Evolutionary conservation across 495 filamentous ascomycete species (phyloP), one percentile per base, ranked within the genome.

Genomic region (Hypoxylon cercidicola): DNA sequence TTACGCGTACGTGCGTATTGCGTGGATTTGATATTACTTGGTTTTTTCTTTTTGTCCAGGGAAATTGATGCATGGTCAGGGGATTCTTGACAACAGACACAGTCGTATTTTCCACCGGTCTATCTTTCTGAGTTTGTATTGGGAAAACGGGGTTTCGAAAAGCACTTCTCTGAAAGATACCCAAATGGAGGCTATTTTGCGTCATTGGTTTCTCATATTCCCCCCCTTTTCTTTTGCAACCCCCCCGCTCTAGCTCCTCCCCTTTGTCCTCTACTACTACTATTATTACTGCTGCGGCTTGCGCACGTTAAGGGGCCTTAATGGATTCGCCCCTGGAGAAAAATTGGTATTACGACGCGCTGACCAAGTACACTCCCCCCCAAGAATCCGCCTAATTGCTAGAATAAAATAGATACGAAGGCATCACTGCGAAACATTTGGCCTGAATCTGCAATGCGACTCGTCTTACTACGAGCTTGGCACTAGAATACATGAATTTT

Each of bases 171-270:
- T 68, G 60, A 68, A 68, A 60, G 65, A 68, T 68, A 68, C 65
- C 65, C 65, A 68, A 68, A 68, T 64, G 65, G 65, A 68, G 65
- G 65, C 54, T 68, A 64, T 68, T 68, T 21, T 64, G 65, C 60
- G 65, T 63, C 65, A 68, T 64, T 68, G 65, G 65, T 60, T 64
- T 50, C 30, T 34, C 43, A 28, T 45, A 55, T 52, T 52, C 52
- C 64, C 64, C 23, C 54, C 30, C 30, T 7, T 7, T 7, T 32
- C 9, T 32, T 32, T 32, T 19, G 2, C 49, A 13, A 30, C 8
- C 9, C 49, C 43, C 40, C 25, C 16, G 40, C 40, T 62, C 43
- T 39, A 54, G 43, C 30, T 32, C 37, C 19, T 68, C 51, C 60
- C 60, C 55, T 68, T 68, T 63, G 65, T 68, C 59, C 48, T 53